Percentiles rank a stretch among this genome's conserved stretches.
These are phyloP conservation scores for Auricularia heimuer DNA, from an alignment of 768 basidiomycete species.

Conservation along the genomic window DNA sequence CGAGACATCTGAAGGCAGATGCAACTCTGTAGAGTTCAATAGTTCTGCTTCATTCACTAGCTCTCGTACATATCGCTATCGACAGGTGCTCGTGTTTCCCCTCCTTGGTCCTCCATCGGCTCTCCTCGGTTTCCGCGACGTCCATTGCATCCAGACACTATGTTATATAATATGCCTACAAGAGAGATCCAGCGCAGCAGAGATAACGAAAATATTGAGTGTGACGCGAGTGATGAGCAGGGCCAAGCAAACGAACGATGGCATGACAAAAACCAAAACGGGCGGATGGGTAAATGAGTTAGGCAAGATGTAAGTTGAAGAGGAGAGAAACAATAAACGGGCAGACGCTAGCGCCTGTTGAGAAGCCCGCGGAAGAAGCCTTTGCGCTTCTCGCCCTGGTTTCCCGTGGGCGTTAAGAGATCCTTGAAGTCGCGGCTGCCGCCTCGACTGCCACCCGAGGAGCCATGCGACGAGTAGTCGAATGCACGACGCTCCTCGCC, in stretches of 20 bases:
- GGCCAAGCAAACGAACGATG: too few relatives aligned
- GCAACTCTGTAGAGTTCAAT: constrained; percentile 1
- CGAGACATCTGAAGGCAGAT: constrained; percentile 20
- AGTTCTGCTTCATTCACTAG: background rate
- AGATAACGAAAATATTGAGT: background rate
- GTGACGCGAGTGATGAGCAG: too few relatives aligned
- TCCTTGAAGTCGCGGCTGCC: background rate
- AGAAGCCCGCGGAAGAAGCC: constrained; percentile 33
- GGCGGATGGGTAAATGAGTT: background rate
- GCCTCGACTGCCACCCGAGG: background rate
- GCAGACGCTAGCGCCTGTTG: constrained; percentile 24
- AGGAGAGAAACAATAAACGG: background rate
- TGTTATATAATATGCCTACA: background rate
- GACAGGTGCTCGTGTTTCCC: background rate
- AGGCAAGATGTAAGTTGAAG: background rate
- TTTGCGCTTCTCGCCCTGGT: constrained; percentile 21
- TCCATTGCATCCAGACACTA: background rate
- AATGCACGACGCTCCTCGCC: background rate
- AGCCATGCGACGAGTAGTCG: background rate
- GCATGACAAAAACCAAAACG: too few relatives aligned
- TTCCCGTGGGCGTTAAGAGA: constrained; percentile 4
- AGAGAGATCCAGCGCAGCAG: background rate
- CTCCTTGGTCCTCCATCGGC: background rate
- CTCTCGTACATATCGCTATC: background rate
- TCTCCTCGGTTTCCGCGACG: background rate